Conservation (phyloP, 352 stramenopile genomes). For the Pythium plurisporium region DNA sequence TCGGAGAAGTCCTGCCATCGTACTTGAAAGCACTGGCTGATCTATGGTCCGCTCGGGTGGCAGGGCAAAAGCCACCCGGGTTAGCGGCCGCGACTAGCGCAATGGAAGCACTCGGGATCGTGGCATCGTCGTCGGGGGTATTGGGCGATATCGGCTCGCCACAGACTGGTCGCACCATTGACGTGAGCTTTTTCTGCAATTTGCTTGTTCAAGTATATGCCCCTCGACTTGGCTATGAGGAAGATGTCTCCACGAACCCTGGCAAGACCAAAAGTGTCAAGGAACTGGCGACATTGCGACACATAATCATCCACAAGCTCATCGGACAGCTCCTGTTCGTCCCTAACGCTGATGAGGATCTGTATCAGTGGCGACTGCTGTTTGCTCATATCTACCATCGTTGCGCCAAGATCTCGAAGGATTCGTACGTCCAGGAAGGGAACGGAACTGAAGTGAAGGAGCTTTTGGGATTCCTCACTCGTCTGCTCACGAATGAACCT, state of each 20-base stretch:
- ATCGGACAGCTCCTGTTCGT: conserved; percentile 68
- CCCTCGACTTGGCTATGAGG: conserved; percentile 19
- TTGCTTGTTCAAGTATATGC: conserved; percentile 68
- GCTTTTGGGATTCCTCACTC: conserved; percentile 57
- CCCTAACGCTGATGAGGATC: conserved; percentile 23
- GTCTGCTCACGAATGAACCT: conserved; percentile 25
- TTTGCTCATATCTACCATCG: conserved; percentile 59
- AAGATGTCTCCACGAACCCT: conserved; percentile 19
- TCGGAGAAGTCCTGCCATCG: conserved; percentile 50
- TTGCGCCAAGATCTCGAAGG: conserved; percentile 23
- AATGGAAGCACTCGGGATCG: conserved; percentile 23
- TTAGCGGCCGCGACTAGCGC: conserved; percentile 14
- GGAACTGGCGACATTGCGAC: conserved; percentile 23
- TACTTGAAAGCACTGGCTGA: conserved; percentile 60
- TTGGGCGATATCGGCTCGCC: background rate
- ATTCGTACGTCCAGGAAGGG: conserved; percentile 16
- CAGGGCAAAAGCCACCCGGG: conserved; percentile 5
- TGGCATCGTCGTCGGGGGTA: background rate
- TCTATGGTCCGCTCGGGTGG: conserved; percentile 1
- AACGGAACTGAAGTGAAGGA: conserved; percentile 48
- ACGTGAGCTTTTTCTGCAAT: conserved; percentile 76
- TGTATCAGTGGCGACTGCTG: conserved; percentile 56
- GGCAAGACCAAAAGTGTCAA: conserved; percentile 30
- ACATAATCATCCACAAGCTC: conserved; percentile 62
- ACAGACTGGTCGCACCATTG: conserved; percentile 23